Evolutionary conservation across 139 green algal species (phyloP).

Genomic region (Yamagishiella unicocca): DNA sequence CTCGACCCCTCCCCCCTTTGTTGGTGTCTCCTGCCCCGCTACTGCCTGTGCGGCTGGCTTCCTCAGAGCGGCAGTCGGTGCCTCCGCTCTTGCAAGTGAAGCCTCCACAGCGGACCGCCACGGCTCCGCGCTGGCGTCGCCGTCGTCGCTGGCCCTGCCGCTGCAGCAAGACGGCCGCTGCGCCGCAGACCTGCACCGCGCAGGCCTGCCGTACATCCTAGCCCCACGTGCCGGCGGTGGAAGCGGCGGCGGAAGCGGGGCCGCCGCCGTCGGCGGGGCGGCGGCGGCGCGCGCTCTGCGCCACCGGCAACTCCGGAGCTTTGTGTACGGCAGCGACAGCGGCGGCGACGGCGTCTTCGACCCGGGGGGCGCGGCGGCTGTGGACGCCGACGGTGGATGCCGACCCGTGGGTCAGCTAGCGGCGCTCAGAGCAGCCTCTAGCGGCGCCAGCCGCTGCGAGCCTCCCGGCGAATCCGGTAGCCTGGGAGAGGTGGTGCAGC

Average conservation of each 20-base stretch:
- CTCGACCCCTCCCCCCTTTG: too few relatives aligned
- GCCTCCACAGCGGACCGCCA: too few relatives aligned
- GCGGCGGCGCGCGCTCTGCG: neutral
- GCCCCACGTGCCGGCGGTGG: neutral
- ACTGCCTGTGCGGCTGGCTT: too few relatives aligned
- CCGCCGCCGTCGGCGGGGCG: neutral
- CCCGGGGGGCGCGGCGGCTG: neutral
- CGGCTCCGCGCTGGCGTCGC: too few relatives aligned
- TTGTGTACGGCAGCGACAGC: neutral
- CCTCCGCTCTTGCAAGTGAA: neutral
- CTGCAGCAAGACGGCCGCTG: too few relatives aligned
- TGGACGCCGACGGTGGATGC: too few relatives aligned
- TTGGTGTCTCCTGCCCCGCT: too few relatives aligned
- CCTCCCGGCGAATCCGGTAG: neutral
- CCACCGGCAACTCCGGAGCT: neutral
- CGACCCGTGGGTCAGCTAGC: neutral
- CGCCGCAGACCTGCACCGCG: neutral
- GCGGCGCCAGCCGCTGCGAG: neutral
- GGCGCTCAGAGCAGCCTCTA: neutral
- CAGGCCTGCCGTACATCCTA: constrained; percentile 15
- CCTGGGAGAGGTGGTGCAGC: neutral
- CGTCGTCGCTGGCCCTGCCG: too few relatives aligned
- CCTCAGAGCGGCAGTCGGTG: neutral
- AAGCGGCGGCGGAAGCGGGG: neutral
- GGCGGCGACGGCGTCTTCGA: neutral